phyloP scores from a whole-genome alignment of 768 basidiomycete species.

The Lentinula raphanica region DNA sequence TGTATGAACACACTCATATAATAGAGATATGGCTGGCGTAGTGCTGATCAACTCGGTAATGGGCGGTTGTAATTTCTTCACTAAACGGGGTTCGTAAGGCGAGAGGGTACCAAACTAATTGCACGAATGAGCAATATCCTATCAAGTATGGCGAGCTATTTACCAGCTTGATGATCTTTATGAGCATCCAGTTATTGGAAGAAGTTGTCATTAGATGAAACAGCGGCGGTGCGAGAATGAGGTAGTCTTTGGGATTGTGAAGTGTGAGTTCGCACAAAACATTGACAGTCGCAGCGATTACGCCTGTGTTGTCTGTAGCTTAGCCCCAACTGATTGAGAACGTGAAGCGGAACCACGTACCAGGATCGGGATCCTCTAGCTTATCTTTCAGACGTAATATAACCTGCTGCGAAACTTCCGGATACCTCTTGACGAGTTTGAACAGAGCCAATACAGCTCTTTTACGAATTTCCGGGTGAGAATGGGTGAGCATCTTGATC shows the following conservation, averaged over 20 bases:
- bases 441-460: conserved; percentile 83
- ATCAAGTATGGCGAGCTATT: not conserved
- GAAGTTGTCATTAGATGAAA: conserved; percentile 92
- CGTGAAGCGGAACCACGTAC: conserved; percentile 29
- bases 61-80: conserved; percentile 90
- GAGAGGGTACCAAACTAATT: conserved; percentile 86
- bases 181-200: conserved; percentile 99
- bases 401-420: conserved; percentile 65
- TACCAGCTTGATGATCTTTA: conserved; percentile 96
- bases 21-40: conserved; percentile 88
- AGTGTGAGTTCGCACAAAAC: conserved; percentile 90
- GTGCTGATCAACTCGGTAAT: conserved; percentile 95
- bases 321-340: not conserved
- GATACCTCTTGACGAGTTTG: conserved; percentile 76
- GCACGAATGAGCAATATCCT: conserved; percentile 4
- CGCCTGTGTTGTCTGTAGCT: conserved; percentile 45
- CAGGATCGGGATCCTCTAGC: conserved; percentile 71
- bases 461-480: conserved; percentile 82
- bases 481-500: conserved; percentile 83
- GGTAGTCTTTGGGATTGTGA: conserved; percentile 71
- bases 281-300: conserved; percentile 91
- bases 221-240: conserved; percentile 84
- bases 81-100: conserved; percentile 87
- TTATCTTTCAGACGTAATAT: conserved; percentile 72
- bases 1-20: conserved; percentile 98